Evolutionary conservation across 2,329 filamentous ascomycete genomes (phyloP).

Genomic region (Cyclaneusma minus): DNA sequence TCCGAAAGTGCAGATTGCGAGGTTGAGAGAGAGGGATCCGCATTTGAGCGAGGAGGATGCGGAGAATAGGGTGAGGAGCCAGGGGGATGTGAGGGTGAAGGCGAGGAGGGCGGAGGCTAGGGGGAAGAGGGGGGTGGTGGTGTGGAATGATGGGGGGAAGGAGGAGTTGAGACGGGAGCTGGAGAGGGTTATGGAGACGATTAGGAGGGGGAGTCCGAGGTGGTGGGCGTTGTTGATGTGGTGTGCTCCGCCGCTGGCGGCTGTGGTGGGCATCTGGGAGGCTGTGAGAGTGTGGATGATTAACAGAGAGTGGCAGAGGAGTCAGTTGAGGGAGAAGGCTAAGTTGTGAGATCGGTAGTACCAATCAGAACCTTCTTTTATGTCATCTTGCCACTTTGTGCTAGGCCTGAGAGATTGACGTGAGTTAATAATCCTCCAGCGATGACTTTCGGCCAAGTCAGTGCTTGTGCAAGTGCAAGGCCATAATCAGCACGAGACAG

Average conservation of each 20-base stretch:
- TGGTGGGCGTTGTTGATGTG: slow-evolving; percentile 59
- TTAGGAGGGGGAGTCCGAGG: slow-evolving; percentile 38
- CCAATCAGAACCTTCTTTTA: too few relatives aligned
- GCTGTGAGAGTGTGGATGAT: slow-evolving; percentile 57
- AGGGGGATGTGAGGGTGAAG: slow-evolving; percentile 76
- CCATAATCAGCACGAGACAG: too few relatives aligned
- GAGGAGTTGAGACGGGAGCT: slow-evolving; percentile 56
- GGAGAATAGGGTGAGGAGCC: slow-evolving; percentile 69
- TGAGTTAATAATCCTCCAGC: too few relatives aligned
- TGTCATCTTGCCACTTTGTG: too few relatives aligned
- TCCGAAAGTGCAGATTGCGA: slow-evolving; percentile 64
- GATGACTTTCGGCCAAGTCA: too few relatives aligned
- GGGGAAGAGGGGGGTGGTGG: slow-evolving; percentile 52
- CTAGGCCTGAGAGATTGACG: too few relatives aligned
- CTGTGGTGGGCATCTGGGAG: slow-evolving; percentile 51
- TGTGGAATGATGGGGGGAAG: slow-evolving; percentile 77
- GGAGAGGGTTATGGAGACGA: slow-evolving; percentile 43
- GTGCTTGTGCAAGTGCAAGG: too few relatives aligned
- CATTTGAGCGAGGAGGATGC: slow-evolving; percentile 78
- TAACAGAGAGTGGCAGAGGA: slow-evolving; percentile 54
- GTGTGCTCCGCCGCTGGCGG: slow-evolving; percentile 60
- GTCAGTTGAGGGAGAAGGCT: slow-evolving; percentile 40
- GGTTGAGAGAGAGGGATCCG: slow-evolving; percentile 59
- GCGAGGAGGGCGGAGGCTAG: slow-evolving; percentile 57
- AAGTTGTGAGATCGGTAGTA: slow-evolving; percentile 41